Percentiles rank a stretch among this genome's conserved stretches.
Evolutionary conservation across 1,284 basidiomycete species (phyloP).

Genomic region (Boletus subluridellus): DNA sequence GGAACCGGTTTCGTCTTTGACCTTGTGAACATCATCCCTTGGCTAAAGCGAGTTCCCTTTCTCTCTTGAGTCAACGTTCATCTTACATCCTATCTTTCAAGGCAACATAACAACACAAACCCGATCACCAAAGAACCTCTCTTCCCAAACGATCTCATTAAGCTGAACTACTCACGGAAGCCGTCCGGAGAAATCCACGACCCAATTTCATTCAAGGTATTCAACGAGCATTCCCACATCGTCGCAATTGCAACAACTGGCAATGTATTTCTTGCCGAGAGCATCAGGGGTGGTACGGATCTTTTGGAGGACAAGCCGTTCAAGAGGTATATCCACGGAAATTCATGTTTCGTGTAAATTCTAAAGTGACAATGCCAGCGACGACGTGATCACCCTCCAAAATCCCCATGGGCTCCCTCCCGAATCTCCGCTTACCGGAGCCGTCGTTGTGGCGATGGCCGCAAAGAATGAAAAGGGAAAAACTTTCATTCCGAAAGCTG

Average conservation of each 20-base stretch:
- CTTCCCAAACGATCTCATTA: slow-evolving; percentile 76
- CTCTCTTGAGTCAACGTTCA: slow-evolving; percentile 9
- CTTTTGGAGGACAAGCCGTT: slow-evolving; percentile 83
- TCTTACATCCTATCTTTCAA: slow-evolving; percentile 33
- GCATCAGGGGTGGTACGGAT: slow-evolving; percentile 85
- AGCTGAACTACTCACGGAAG: slow-evolving; percentile 83
- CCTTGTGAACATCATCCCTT: slow-evolving; percentile 86
- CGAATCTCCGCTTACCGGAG: slow-evolving; percentile 46
- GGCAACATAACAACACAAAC: slow-evolving; percentile 74
- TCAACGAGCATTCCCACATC: slow-evolving; percentile 88
- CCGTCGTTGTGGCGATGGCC: slow-evolving; percentile 29
- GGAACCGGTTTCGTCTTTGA: slow-evolving; percentile 83
- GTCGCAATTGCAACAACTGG: slow-evolving; percentile 87
- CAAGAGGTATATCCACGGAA: slow-evolving; percentile 56
- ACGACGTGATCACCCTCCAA: slow-evolving; percentile 90
- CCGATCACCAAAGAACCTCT: slow-evolving; percentile 87
- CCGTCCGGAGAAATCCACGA: slow-evolving; percentile 81
- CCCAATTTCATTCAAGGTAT: slow-evolving; percentile 90
- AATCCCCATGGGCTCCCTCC: slow-evolving; percentile 74
- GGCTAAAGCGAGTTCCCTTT: slow-evolving; percentile 72
- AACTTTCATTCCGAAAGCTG: slow-evolving; percentile 35
- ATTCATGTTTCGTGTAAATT: not conserved
- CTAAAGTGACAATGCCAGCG: slow-evolving; percentile 41
- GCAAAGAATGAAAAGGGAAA: slow-evolving; percentile 35
- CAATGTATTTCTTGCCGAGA: slow-evolving; percentile 88